Evolutionary conservation across 78 protist species (phyloP).

Genomic region (Dictyostelium firmibasis): DNA sequence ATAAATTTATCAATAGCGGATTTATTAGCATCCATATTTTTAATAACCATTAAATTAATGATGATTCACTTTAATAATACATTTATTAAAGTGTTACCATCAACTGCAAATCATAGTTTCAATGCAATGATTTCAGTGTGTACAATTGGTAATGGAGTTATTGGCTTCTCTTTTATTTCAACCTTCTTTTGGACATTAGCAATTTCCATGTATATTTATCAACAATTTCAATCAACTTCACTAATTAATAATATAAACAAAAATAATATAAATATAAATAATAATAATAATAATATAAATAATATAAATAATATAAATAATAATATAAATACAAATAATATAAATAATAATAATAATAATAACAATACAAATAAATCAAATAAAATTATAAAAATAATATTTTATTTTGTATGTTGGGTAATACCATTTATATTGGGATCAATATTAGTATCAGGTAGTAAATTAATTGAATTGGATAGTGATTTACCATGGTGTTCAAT

Average conservation of each 20-base stretch:
- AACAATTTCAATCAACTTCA: not conserved
- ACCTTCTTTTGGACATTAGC: conserved; percentile 16
- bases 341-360: not conserved
- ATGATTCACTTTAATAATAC: not conserved
- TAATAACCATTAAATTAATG: not conserved
- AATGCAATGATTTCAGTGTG: not conserved
- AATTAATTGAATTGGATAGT: not conserved
- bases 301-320: not conserved
- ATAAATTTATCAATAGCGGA: conserved; percentile 7
- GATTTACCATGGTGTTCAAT: conserved; percentile 17
- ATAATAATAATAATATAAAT: not conserved
- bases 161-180: not conserved
- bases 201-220: not conserved
- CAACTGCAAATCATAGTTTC: not conserved
- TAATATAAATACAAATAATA: not conserved
- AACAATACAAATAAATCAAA: not conserved
- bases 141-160: conserved; percentile 9
- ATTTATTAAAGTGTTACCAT: not conserved
- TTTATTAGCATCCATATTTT: not conserved
- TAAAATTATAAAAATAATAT: not conserved
- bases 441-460: not conserved
- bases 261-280: not conserved
- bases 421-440: conserved; percentile 6
- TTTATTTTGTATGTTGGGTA: conserved; percentile 6
- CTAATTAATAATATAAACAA: not conserved